A percentile compares a stretch with the other conserved stretches of the same genome.
Evolutionary conservation across 2,329 filamentous ascomycete genomes (phyloP).

Genomic region (Sphaerulina vaccinii): DNA sequence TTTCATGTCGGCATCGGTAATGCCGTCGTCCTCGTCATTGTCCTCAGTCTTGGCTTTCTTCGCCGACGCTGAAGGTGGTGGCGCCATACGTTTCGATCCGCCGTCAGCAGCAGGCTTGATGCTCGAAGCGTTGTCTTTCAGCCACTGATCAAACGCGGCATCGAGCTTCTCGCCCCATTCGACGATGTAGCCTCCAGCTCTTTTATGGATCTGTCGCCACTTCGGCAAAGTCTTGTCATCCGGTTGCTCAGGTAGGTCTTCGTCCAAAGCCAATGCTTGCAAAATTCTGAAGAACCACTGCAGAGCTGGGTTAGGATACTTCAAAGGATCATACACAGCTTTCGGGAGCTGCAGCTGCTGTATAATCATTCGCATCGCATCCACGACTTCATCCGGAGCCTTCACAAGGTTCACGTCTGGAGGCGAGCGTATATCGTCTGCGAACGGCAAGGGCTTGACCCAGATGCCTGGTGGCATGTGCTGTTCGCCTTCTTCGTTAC

Average conservation of each 20-base stretch:
- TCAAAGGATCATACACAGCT: conserved; percentile 76
- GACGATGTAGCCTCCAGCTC: conserved; percentile 73
- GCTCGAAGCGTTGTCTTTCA: conserved; percentile 33
- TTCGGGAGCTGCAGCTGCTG: conserved; percentile 87
- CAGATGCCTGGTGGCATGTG: conserved; percentile 80
- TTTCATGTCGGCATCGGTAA: conserved; percentile 48
- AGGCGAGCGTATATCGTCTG: conserved; percentile 78
- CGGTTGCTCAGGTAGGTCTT: conserved; percentile 73
- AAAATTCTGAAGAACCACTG: conserved; percentile 98
- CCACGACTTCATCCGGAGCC: conserved; percentile 69
- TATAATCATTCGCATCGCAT: conserved; percentile 77
- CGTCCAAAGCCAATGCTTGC: conserved; percentile 85
- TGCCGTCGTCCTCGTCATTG: conserved; percentile 32
- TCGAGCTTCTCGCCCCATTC: conserved; percentile 73
- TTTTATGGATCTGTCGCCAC: conserved; percentile 84
- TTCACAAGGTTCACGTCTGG: conserved; percentile 60
- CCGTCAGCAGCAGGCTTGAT: conserved; percentile 46
- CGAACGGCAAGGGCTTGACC: conserved; percentile 83
- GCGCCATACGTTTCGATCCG: conserved; percentile 46
- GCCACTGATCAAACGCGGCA: conserved; percentile 52
- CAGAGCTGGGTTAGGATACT: conserved; percentile 79
- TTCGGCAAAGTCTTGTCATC: conserved; percentile 82
- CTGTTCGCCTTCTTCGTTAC: conserved; percentile 66
- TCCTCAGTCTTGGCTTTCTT: conserved; percentile 48
- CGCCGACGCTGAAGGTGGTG: conserved; percentile 29